A percentile compares a stretch with the other conserved stretches of the same genome.
phyloP scores from a whole-genome alignment of 2,329 filamentous ascomycete species.

The Ambrosiella xylebori region DNA sequence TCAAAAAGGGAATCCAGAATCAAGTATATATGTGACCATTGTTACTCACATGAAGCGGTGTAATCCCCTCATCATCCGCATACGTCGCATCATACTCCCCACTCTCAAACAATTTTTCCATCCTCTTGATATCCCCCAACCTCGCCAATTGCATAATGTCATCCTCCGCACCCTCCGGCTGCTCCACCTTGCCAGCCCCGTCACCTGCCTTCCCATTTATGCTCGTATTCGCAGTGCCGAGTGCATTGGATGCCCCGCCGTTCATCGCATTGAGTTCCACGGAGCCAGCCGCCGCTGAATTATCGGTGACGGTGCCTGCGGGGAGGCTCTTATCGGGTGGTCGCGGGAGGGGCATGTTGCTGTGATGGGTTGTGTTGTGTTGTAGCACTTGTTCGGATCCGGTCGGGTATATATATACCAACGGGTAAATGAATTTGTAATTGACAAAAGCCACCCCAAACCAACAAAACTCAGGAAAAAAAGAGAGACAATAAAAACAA shows the following conservation, averaged over 20 bases:
- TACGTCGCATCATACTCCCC: slow-evolving; percentile 70
- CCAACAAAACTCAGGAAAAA: too few relatives aligned
- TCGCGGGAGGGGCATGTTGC: slow-evolving; percentile 23
- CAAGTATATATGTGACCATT: too few relatives aligned
- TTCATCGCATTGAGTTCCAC: neutral
- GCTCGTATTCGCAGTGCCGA: too few relatives aligned
- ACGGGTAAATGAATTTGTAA: too few relatives aligned
- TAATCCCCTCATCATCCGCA: slow-evolving; percentile 82
- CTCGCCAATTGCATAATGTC: slow-evolving; percentile 95
- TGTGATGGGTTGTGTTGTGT: neutral
- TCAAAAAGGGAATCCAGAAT: too few relatives aligned
- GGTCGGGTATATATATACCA: neutral
- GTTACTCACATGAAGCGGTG: slow-evolving; percentile 67
- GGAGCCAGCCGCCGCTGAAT: neutral
- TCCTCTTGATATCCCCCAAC: slow-evolving; percentile 66
- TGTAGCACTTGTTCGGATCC: neutral
- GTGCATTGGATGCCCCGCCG: too few relatives aligned
- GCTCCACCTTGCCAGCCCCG: slow-evolving; percentile 7
- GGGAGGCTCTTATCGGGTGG: slow-evolving; percentile 30
- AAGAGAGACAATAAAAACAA: too few relatives aligned
- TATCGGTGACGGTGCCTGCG: slow-evolving; percentile 22
- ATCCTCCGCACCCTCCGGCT: slow-evolving; percentile 29
- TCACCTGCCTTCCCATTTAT: slow-evolving; percentile 11
- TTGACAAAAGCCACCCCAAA: too few relatives aligned
- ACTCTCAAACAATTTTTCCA: slow-evolving; percentile 77